phyloP scores from a whole-genome alignment of 2,329 filamentous ascomycete genomes.

The Pseudogymnoascus verrucosus region DNA sequence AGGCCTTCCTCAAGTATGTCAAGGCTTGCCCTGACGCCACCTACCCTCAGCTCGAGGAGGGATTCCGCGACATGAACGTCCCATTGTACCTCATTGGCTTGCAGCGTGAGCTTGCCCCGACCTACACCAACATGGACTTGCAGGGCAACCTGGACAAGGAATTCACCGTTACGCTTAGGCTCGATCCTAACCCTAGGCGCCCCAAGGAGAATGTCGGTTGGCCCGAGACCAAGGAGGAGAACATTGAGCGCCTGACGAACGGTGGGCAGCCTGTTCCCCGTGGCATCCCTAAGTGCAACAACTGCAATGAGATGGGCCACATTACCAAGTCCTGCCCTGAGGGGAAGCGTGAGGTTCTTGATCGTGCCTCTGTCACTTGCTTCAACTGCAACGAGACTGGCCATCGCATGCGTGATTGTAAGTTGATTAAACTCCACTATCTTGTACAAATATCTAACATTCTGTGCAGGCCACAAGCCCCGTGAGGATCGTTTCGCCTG shows the following conservation, averaged over 20 bases:
- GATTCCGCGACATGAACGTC: constrained; percentile 47
- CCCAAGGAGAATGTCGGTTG: constrained; percentile 52
- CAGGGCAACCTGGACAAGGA: constrained; percentile 60
- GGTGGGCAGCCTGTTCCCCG: constrained; percentile 57
- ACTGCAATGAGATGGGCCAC: constrained; percentile 58
- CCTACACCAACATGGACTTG: constrained; percentile 63
- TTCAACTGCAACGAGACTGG: constrained; percentile 56
- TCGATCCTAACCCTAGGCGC: constrained; percentile 47
- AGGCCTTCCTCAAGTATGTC: constrained; percentile 50
- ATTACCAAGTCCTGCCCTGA: constrained; percentile 50
- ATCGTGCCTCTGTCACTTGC: constrained; percentile 46
- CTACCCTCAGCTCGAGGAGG: constrained; percentile 52
- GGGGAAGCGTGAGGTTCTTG: constrained; percentile 43
- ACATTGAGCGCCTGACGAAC: constrained; percentile 54
- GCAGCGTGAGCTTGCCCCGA: constrained; percentile 46
- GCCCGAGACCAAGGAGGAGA: constrained; percentile 51
- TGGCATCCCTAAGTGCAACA: constrained; percentile 51
- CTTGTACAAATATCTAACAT: not conserved
- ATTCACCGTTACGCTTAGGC: constrained; percentile 56
- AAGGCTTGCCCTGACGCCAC: constrained; percentile 51
- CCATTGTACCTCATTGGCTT: constrained; percentile 54
- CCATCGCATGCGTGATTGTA: constrained; percentile 64
- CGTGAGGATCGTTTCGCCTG: constrained; percentile 58
- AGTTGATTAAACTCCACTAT: constrained; percentile 23
- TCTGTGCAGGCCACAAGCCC: constrained; percentile 40